A percentile compares a stretch with the other conserved stretches of the same genome.
phyloP scores from a whole-genome alignment of 2,329 filamentous ascomycete species.

The Apiospora malaysiana region DNA sequence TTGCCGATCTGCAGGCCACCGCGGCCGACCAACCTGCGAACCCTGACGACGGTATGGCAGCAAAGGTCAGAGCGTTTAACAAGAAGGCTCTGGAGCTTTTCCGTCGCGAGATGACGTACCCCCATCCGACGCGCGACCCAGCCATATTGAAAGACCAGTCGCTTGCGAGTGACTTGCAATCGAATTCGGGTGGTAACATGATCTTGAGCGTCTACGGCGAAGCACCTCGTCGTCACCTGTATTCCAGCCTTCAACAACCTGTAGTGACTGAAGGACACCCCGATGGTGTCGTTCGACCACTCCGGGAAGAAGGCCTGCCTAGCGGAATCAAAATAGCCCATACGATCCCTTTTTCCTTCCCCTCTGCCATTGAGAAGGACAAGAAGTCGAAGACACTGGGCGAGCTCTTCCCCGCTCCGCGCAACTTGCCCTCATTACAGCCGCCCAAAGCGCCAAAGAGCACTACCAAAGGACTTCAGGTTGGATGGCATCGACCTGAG shows the following conservation, averaged over 20 bases:
- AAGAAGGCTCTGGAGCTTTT: constrained; percentile 67
- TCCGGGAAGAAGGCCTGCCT: constrained; percentile 72
- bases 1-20: constrained; percentile 49
- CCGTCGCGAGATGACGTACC: constrained; percentile 63
- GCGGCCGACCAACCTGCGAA: constrained; percentile 32
- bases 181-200: constrained; percentile 53
- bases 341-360: constrained; percentile 56
- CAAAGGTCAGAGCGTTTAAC: constrained; percentile 62
- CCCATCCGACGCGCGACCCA: constrained; percentile 43
- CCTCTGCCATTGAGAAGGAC: constrained; percentile 50
- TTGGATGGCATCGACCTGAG: constrained; percentile 61
- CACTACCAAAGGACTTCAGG: constrained; percentile 65
- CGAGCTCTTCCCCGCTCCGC: constrained; percentile 74
- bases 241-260: constrained; percentile 78
- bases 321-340: constrained; percentile 75
- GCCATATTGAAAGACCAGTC: constrained; percentile 44
- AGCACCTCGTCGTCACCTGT: constrained; percentile 78
- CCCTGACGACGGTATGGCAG: constrained; percentile 44
- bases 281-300: constrained; percentile 43
- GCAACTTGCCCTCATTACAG: constrained; percentile 68
- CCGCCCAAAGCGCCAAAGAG: constrained; percentile 75
- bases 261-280: constrained; percentile 35
- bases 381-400: constrained; percentile 69
- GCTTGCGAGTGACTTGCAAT: constrained; percentile 46
- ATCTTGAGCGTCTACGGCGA: constrained; percentile 81